These are phyloP conservation scores for Kwoniella sp. DNA, from an alignment of 768 basidiomycete genomes.

Conservation along the genomic window DNA sequence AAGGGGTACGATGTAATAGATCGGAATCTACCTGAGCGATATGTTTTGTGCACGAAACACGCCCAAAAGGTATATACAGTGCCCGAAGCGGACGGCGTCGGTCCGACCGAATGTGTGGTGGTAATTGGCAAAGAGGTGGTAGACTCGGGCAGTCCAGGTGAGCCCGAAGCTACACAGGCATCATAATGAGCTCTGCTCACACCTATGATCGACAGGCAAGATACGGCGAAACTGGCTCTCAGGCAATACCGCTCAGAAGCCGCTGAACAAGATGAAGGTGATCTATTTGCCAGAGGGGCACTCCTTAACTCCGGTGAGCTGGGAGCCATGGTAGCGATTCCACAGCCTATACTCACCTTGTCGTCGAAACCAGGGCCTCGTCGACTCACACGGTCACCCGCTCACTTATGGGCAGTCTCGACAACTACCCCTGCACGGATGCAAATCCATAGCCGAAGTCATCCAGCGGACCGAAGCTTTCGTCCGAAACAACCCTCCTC, in stretches of 20 bases:
- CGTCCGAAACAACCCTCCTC: conserved; percentile 17
- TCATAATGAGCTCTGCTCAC: no score
- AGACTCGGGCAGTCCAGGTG: conserved; percentile 36
- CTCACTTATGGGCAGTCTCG: conserved; percentile 42
- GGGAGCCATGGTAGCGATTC: background rate
- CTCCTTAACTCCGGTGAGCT: conserved; percentile 36
- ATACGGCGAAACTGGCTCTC: conserved; percentile 10
- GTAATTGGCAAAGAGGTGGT: conserved; percentile 29
- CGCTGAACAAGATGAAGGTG: conserved; percentile 19
- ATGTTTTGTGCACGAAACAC: conserved; percentile 35
- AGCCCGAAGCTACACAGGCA: no score
- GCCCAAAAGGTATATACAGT: conserved; percentile 35
- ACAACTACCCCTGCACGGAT: conserved; percentile 37
- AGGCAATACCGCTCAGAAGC: background rate
- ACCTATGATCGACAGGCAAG: conserved; percentile 1
- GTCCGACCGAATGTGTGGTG: conserved; percentile 36
- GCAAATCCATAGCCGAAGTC: conserved; percentile 25
- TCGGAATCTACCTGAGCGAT: conserved; percentile 18
- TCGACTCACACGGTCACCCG: conserved; percentile 46
- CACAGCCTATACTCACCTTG: no score
- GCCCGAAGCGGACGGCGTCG: conserved; percentile 29
- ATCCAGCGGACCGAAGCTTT: conserved; percentile 35
- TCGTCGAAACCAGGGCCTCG: conserved; percentile 29
- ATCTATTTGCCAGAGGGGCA: conserved; percentile 28
- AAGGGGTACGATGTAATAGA: conserved; percentile 6